Base-by-base conservation (phyloP, 331 rosid genomes). In the Spiraea crenata region DNA sequence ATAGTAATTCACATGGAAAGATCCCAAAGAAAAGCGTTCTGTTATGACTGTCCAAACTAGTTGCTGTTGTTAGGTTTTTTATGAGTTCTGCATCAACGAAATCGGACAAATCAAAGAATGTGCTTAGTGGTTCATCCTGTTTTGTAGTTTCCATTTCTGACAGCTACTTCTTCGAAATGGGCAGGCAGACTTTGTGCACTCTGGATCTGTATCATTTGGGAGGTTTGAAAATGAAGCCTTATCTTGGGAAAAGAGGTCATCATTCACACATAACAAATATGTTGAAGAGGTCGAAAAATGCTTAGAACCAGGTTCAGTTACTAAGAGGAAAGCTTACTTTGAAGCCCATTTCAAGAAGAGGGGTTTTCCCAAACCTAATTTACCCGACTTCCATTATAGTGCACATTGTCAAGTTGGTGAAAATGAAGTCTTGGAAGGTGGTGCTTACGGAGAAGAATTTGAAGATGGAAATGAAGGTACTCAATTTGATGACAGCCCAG, bases 151-250 rank as follows among this genome's bases (percentile, higher is more conserved):
- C 13, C 9, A 37, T 60, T 61, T 66, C 59, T 44, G 38, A 75
- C 39, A 14, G 8, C 68, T 67, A 60, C 70, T 81, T 82, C 46
- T 57, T 57, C 51, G 74, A 59, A 78, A 73, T 60, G 56, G 74
- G 78, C 92, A 90, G 97, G 83, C 75, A 74, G 92, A 83, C 57
- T 86, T 88, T 70, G 57, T 85, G 78, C 87, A 81, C 76, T 90
- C 97, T 13, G 97, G 91, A 75, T 91, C 97, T 44, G 70, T 88
- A 83, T 91, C 96, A 71, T 91, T 91, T 70, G 97, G 97, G 69
- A 87, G 96, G 80, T 91, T 83, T 66, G 91, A 89, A 73, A 84
- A 63, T 5, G 93, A 91, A 71, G 75, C 85, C 1, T 81, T 91
- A 67, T 89, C 84, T 73, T 89, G 96, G 91, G 97, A 91, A 74